These are phyloP conservation scores for Candida hispaniensis DNA, from an alignment of 805 yeast genomes.

Conservation along the genomic window DNA sequence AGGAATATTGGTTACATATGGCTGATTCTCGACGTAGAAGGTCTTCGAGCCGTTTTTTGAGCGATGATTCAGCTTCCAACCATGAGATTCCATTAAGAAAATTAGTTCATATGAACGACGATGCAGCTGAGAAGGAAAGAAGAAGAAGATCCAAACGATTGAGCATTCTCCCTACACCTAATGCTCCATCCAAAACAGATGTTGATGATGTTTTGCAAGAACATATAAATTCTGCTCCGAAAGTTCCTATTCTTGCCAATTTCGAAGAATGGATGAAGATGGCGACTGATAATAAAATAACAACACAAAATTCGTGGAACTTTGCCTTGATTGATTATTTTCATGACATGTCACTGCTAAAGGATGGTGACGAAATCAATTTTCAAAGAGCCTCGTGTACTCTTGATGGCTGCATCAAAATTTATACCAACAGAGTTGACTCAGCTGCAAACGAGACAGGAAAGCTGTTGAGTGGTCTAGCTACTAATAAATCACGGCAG, in stretches of 20 bases:
- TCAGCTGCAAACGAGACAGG: constrained; percentile 89
- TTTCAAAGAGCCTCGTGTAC: constrained; percentile 89
- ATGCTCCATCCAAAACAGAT: constrained; percentile 1
- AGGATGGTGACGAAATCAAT: constrained; percentile 69
- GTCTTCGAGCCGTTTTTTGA: constrained; percentile 12
- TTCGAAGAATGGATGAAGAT: constrained; percentile 75
- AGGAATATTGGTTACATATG: too few relatives aligned
- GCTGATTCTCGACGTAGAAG: too few relatives aligned
- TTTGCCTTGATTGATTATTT: constrained; percentile 86
- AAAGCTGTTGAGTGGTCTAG: constrained; percentile 63
- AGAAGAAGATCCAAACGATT: constrained; percentile 18
- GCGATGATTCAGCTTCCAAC: not conserved
- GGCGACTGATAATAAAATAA: constrained; percentile 78
- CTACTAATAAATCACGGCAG: constrained; percentile 27
- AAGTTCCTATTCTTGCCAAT: constrained; percentile 29
- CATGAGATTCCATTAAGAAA: constrained; percentile 8
- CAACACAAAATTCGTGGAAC: constrained; percentile 78
- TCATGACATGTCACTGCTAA: constrained; percentile 64
- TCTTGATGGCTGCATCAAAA: constrained; percentile 87
- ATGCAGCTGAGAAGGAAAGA: constrained; percentile 23
- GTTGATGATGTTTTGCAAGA: constrained; percentile 9
- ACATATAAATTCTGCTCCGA: constrained; percentile 10
- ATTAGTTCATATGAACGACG: constrained; percentile 22
- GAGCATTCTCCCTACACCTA: constrained; percentile 7
- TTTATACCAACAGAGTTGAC: constrained; percentile 83